Base-by-base conservation (phyloP, 805 yeast species). In the Saccharomycodes ludwigii region DNA sequence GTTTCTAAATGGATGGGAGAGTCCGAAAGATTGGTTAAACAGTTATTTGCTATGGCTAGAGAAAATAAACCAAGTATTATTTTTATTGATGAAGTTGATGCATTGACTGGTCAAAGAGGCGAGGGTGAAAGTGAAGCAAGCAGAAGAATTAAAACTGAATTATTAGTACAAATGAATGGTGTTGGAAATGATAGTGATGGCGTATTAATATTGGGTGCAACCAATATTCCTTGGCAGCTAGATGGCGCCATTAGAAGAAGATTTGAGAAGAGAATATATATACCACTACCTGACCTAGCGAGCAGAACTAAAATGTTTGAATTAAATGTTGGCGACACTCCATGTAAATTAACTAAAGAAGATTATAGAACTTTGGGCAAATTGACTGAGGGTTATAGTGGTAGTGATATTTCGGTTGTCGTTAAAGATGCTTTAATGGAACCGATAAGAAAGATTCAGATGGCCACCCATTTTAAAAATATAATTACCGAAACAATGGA, bases 1-100 rank as follows among this genome's bases (percentile, higher is more conserved):
- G 97, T 91, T 3, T 79, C 94, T 42, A 91, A 91, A 56, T 91
- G 98, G 98, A 88, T 88, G 96, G 98, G 98, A 46, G 98, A 91
- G 56, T 77, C 93, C 17, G 98, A 91, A 57, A 74, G 97, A 56
- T 70, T 91, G 35, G 97, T 91, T 18, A 91, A 88, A 55, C 96
- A 91, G 52, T 66, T 91, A 40, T 91, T 91, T 58, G 71, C 78
- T 21, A 83, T 88, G 94, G 98, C 98, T 4, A 68, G 98, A 42
- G 98, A 91, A 54, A 81, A 78, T 50, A 86, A 83, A 50, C 98
- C 98, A 1, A 75, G 94, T 0, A 93, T 91, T 43, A 91, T 91
- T 31, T 91, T 91, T 56, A 91, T 91, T 34, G 98, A 91, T 60
- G 98, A 91, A 57, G 96, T 91, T 21, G 98, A 91, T 58, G 97